These are phyloP conservation scores for Wickerhamia fluorescens DNA, from an alignment of 805 yeast species.

Conservation along the genomic window DNA sequence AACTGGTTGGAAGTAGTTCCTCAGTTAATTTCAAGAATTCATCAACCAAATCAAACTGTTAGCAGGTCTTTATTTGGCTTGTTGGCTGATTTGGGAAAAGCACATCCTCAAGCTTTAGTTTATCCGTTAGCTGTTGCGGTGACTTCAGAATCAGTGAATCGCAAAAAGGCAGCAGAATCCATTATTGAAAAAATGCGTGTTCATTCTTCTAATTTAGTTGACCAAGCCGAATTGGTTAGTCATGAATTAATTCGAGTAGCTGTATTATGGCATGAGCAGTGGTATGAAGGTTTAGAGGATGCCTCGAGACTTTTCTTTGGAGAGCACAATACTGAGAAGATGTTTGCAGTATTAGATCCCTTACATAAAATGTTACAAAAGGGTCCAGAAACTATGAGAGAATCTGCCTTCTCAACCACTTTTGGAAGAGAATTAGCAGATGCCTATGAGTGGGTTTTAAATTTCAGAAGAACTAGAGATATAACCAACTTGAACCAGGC, in stretches of 20 bases:
- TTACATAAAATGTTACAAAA: conserved; percentile 75
- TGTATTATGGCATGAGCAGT: conserved; percentile 93
- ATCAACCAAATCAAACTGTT: conserved; percentile 85
- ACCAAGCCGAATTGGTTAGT: conserved; percentile 91
- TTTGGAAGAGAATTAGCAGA: conserved; percentile 90
- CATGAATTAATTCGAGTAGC: conserved; percentile 91
- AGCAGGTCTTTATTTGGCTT: conserved; percentile 73
- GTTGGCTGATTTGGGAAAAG: conserved; percentile 81
- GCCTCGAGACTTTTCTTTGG: conserved; percentile 92
- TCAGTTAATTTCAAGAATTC: conserved; percentile 91
- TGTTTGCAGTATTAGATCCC: conserved; percentile 88
- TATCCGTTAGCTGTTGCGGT: conserved; percentile 95
- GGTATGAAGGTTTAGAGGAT: conserved; percentile 97
- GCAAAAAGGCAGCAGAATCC: conserved; percentile 87
- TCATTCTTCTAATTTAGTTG: conserved; percentile 78
- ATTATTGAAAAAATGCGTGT: conserved; percentile 89
- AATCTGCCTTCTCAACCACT: conserved; percentile 84
- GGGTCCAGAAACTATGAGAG: conserved; percentile 90
- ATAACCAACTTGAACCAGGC: conserved; percentile 89
- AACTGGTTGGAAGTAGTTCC: conserved; percentile 96
- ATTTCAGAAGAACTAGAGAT: conserved; percentile 79
- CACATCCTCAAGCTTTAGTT: conserved; percentile 95
- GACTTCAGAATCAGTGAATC: conserved; percentile 81
- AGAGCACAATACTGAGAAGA: conserved; percentile 89
- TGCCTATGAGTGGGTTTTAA: conserved; percentile 89